Base-by-base conservation (phyloP, 495 filamentous ascomycete genomes). In the Neurospora sp. region DNA sequence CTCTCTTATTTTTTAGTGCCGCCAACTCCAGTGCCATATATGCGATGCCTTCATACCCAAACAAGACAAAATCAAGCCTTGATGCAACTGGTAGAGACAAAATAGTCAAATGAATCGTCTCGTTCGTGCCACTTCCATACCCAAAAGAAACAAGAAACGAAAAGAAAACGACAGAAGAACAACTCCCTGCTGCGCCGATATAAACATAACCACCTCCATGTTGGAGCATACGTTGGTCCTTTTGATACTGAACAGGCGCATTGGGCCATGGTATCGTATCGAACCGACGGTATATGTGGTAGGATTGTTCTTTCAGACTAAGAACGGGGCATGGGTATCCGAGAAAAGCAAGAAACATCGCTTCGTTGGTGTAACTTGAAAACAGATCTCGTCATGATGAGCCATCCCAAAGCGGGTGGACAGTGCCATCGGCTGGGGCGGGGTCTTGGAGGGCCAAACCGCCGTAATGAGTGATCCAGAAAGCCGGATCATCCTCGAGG, bases 401-500 rank as follows among this genome's bases (percentile, higher is more conserved):
- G 35, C 73, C 73, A 48, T 79, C 79, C 80, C 80, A 82, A 69
- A 77, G 80, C 0, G 76, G 61, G 1, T 71, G 69, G 70, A 80
- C 40, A 71, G 68, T 78, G 73, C 39, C 73, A 22, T 81, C 81
- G 10, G 76, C 73, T 14, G 79, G 78, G 27, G 78, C 80, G 22
- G 80, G 78, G 42, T 77, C 78, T 48, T 79, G 48, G 61, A 69
- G 73, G 4, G 79, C 76, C 71, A 79, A 27, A 69, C 73, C 76
- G 65, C 65, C 61, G 70, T 78, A 79, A 38, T 78, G 74, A 42
- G 70, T 72, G 69, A 80, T 76, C 79, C 80, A 83, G 41, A 76
- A 78, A 1, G 76, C 72, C 41, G 77, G 73, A 37, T 82, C 81
- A 31, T 82, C 79, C 9, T 82, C 81, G 5, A 80, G 73, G 9